Percentiles rank a stretch among this genome's conserved stretches.
Conservation (phyloP, 2,329 filamentous ascomycete species). For the Trichophyton mentagrophytes region DNA sequence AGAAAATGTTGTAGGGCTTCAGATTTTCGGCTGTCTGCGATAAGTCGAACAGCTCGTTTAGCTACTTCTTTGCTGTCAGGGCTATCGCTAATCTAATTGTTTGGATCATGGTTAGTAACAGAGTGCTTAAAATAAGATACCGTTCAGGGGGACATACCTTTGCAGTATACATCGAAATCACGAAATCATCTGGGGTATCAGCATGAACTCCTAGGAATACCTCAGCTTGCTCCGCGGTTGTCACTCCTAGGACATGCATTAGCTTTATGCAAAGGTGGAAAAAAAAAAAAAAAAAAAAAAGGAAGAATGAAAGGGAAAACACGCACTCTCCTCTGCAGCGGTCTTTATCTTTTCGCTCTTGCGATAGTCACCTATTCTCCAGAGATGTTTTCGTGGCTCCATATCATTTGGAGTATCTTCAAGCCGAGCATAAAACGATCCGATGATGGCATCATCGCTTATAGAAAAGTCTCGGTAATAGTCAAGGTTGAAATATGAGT, state of each 20-base stretch:
- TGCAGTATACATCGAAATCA: slow-evolving; percentile 44
- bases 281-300: neutral
- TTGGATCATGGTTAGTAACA: neutral
- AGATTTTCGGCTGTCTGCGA: slow-evolving; percentile 48
- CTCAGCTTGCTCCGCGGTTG: slow-evolving; percentile 52
- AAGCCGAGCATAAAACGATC: slow-evolving; percentile 47
- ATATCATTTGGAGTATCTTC: slow-evolving; percentile 44
- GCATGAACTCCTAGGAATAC: slow-evolving; percentile 45
- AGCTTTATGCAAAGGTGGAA: neutral
- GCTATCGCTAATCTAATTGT: slow-evolving; percentile 38
- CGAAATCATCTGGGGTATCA: slow-evolving; percentile 43
- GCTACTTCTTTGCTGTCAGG: slow-evolving; percentile 39
- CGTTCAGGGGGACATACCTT: slow-evolving; percentile 33
- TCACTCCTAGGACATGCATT: slow-evolving; percentile 31
- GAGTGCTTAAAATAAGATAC: neutral
- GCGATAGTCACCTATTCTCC: slow-evolving; percentile 47
- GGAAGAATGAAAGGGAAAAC: neutral
- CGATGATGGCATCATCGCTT: slow-evolving; percentile 50
- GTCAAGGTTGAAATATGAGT: slow-evolving; percentile 45
- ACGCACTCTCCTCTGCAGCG: slow-evolving; percentile 43
- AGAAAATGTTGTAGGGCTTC: slow-evolving; percentile 41
- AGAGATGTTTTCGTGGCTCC: slow-evolving; percentile 44
- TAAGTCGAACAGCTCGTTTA: slow-evolving; percentile 44
- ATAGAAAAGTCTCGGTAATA: slow-evolving; percentile 29
- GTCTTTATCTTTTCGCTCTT: slow-evolving; percentile 46